A percentile compares a stretch with the other conserved stretches of the same genome.
Evolutionary conservation across 2,329 filamentous ascomycete species (phyloP).

Genomic region (Fusarium robinianum): DNA sequence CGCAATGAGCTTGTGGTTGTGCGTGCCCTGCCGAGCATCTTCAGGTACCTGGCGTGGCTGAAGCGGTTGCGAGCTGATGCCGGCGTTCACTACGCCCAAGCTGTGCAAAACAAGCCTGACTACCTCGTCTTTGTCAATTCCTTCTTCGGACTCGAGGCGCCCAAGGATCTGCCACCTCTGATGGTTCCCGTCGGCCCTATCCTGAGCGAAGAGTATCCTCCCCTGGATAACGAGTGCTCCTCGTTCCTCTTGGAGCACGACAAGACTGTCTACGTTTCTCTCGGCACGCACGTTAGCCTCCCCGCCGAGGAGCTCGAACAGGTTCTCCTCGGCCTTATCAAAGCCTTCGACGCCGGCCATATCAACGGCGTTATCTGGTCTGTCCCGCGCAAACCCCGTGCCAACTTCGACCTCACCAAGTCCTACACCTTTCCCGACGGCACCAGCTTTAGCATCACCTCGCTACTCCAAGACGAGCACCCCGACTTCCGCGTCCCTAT

Average conservation of each 20-base stretch:
- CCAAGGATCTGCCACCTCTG: constrained; percentile 48
- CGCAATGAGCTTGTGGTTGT: constrained; percentile 43
- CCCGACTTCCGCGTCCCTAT: constrained; percentile 38
- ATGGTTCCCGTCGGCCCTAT: constrained; percentile 47
- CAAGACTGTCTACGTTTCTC: constrained; percentile 46
- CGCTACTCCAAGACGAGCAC: constrained; percentile 38
- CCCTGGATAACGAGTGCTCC: constrained; percentile 33
- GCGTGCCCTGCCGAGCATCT: constrained; percentile 37
- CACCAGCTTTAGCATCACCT: constrained; percentile 7
- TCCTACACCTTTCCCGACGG: constrained; percentile 19
- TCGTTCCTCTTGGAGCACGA: constrained; percentile 41
- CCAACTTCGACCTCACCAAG: constrained; percentile 27
- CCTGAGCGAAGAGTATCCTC: constrained; percentile 41
- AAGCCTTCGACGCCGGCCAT: constrained; percentile 30
- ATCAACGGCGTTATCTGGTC: constrained; percentile 50
- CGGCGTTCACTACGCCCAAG: constrained; percentile 41
- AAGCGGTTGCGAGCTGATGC: constrained; percentile 41
- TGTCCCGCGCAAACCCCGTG: constrained; percentile 31
- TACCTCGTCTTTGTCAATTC: constrained; percentile 50
- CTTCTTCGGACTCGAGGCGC: constrained; percentile 49
- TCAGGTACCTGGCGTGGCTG: constrained; percentile 39
- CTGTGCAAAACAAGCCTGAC: constrained; percentile 43
- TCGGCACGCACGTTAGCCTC: constrained; percentile 49
- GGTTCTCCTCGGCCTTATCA: constrained; percentile 40
- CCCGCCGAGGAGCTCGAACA: constrained; percentile 37